These are phyloP conservation scores for Aspergillus conjunctus DNA, from an alignment of 495 filamentous ascomycete species.

Conservation along the genomic window DNA sequence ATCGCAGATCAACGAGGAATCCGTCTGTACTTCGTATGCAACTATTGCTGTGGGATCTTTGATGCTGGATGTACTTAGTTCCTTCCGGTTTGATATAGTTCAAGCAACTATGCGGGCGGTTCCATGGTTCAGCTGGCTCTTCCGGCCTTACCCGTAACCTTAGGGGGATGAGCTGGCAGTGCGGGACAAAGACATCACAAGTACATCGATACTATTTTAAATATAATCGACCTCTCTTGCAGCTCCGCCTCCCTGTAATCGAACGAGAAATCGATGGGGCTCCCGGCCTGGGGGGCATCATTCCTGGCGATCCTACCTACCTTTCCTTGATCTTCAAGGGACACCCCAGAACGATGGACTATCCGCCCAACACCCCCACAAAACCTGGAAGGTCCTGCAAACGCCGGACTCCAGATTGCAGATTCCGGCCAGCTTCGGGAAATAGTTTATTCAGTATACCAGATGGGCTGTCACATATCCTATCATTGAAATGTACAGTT, in stretches of 20 bases:
- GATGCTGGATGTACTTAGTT: not conserved
- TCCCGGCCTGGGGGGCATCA: not conserved
- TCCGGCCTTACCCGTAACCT: slow-evolving; percentile 26
- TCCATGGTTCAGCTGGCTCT: slow-evolving; percentile 22
- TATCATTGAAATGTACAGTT: not conserved
- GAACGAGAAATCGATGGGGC: not conserved
- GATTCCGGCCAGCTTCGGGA: slow-evolving; percentile 8
- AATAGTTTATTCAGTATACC: slow-evolving; percentile 18
- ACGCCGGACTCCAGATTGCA: not conserved
- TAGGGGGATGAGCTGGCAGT: slow-evolving; percentile 16
- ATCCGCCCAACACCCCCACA: not conserved
- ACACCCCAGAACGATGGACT: not conserved
- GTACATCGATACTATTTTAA: not conserved
- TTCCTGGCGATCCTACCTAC: not conserved
- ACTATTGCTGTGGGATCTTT: not conserved
- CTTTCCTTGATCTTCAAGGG: not conserved
- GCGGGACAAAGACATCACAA: not conserved
- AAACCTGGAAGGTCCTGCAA: not conserved
- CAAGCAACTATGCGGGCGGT: slow-evolving; percentile 14
- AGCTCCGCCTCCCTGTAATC: not conserved
- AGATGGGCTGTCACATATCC: slow-evolving; percentile 2
- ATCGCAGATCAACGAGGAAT: not conserved
- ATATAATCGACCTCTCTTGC: not conserved
- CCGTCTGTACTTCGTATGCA: not conserved
- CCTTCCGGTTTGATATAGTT: slow-evolving; percentile 17